Conservation (phyloP, 2,329 filamentous ascomycete species). For the Cladosporium sp. region DNA sequence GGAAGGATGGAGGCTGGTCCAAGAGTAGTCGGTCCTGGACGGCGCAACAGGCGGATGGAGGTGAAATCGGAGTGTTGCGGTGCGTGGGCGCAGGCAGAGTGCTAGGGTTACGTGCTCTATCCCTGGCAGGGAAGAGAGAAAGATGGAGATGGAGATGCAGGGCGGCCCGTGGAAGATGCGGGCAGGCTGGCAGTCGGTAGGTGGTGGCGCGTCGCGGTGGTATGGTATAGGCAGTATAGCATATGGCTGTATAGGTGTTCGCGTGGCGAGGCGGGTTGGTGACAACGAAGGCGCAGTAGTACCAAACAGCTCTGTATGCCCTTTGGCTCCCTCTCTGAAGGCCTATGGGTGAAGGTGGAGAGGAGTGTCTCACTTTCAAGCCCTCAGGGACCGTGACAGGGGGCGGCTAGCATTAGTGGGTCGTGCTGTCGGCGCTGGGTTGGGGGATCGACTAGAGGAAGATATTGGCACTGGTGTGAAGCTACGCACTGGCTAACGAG, state of each 20-base stretch:
- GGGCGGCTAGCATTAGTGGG: not conserved
- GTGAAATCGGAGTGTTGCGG: not conserved
- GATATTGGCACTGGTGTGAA: too few species aligned
- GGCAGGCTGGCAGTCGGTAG: not conserved
- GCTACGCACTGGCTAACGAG: too few species aligned
- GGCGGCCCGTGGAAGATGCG: conserved; percentile 3
- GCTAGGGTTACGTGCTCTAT: not conserved
- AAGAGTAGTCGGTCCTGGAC: too few species aligned
- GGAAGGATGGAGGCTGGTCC: too few species aligned
- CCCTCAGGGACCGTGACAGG: conserved; percentile 7
- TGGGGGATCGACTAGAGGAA: too few species aligned
- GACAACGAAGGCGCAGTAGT: too few species aligned
- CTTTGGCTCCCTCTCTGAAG: too few species aligned
- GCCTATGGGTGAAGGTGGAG: not conserved
- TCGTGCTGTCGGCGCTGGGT: not conserved
- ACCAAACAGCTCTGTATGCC: too few species aligned
- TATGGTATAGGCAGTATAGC: not conserved
- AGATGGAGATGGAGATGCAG: conserved; percentile 4
- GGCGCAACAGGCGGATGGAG: too few species aligned
- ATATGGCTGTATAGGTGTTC: conserved; percentile 2
- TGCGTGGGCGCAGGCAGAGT: not conserved
- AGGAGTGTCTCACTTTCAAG: not conserved
- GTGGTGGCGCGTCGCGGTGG: not conserved
- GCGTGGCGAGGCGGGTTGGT: not conserved
- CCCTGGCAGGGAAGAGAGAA: conserved; percentile 6